A percentile compares a stretch with the other conserved stretches of the same genome.
Evolutionary conservation across 2,329 filamentous ascomycete genomes (phyloP).

Genomic region (Fusarium zealandicum): DNA sequence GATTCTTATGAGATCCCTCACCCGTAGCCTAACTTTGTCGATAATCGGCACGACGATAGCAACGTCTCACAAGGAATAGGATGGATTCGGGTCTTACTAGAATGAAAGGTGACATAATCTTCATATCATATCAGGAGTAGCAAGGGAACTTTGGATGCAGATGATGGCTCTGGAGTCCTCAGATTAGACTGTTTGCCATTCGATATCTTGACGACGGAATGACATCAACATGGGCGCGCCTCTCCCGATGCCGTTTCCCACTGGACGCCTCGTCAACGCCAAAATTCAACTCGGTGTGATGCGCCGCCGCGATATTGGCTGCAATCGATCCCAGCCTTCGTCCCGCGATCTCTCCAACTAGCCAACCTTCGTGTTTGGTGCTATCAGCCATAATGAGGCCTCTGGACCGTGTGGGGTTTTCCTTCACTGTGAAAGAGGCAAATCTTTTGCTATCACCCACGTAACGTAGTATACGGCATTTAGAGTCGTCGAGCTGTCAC

Average conservation of each 20-base stretch:
- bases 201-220: constrained; percentile 9
- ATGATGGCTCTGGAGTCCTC: neutral
- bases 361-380: constrained; percentile 1
- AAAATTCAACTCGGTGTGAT: neutral
- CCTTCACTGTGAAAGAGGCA: too few species aligned
- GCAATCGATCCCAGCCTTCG: neutral
- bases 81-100: too few species aligned
- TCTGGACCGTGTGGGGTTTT: neutral
- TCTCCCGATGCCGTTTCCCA: neutral
- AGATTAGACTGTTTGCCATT: neutral
- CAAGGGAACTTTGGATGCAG: neutral
- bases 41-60: neutral
- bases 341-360: constrained; percentile 5
- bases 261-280: constrained; percentile 4
- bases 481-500: too few species aligned
- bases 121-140: neutral
- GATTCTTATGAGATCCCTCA: neutral
- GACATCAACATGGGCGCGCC: neutral
- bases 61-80: neutral
- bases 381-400: neutral
- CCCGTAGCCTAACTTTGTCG: neutral
- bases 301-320: constrained; percentile 1
- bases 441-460: too few species aligned
- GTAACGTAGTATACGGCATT: too few species aligned
- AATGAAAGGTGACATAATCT: too few species aligned